Conservation (phyloP, 1,139 yeast species). For the Suhomyces atakaporum region DNA sequence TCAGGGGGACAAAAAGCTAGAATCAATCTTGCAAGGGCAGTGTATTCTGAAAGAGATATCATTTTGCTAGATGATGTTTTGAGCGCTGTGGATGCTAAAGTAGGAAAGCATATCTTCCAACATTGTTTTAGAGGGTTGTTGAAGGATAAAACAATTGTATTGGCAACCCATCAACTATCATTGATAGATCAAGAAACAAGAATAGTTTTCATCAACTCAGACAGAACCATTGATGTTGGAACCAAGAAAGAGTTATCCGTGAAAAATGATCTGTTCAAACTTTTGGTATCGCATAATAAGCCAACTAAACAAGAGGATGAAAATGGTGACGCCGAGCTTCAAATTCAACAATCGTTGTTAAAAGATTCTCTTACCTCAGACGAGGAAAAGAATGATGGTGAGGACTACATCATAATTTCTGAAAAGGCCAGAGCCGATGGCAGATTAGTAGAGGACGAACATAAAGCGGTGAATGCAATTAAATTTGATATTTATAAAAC, state of each 20-base stretch:
- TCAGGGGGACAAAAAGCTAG: constrained; percentile 30
- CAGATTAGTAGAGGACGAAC: constrained; percentile 29
- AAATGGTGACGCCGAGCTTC: constrained; percentile 17
- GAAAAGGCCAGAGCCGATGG: constrained; percentile 31
- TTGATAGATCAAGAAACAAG: constrained; percentile 68
- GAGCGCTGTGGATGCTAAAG: constrained; percentile 47
- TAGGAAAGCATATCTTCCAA: constrained; percentile 78
- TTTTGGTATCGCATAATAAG: constrained; percentile 50
- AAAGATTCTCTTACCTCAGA: constrained; percentile 7
- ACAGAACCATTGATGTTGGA: constrained; percentile 64
- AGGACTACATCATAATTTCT: constrained; percentile 19
- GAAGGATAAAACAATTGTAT: constrained; percentile 61
- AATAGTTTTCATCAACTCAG: constrained; percentile 67
- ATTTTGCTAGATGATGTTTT: constrained; percentile 24
- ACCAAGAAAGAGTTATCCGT: constrained; percentile 50
- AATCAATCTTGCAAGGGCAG: constrained; percentile 26
- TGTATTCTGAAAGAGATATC: constrained; percentile 24
- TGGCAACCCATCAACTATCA: constrained; percentile 85
- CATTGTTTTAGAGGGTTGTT: constrained; percentile 63
- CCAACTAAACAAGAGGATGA: constrained; percentile 20
- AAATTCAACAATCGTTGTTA: constrained; percentile 11
- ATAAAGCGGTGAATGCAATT: constrained; percentile 20
- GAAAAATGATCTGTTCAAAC: constrained; percentile 49
- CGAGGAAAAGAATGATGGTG: constrained; percentile 26
- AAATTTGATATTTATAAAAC: constrained; percentile 15